phyloP scores from a whole-genome alignment of 345 rosid genomes.

The Populus ilicifolia region DNA sequence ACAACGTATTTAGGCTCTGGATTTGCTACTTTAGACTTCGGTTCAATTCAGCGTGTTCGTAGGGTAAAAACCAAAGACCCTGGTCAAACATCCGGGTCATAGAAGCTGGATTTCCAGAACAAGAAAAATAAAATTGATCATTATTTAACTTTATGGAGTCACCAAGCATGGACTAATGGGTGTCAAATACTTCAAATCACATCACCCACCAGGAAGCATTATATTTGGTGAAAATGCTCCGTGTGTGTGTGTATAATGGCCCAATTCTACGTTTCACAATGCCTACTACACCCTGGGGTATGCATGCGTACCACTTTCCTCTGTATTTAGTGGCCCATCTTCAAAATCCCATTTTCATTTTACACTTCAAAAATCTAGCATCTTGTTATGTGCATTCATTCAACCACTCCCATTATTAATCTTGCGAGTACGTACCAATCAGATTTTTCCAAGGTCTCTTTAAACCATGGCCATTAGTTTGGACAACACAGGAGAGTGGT shows the following conservation, averaged over 20 bases:
- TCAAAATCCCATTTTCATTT: neutral
- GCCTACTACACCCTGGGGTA: neutral
- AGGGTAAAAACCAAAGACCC: too few relatives aligned
- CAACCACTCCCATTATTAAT: neutral
- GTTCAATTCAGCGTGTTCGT: too few relatives aligned
- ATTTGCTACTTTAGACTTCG: too few relatives aligned
- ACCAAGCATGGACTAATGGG: neutral
- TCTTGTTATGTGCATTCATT: neutral
- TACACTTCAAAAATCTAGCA: neutral
- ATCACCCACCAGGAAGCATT: neutral
- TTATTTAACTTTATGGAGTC: neutral
- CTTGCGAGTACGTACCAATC: neutral
- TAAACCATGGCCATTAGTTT: neutral
- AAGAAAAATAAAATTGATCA: neutral
- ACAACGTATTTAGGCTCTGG: accelerated
- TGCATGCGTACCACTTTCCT: conserved; percentile 1
- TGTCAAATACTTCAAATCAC: neutral
- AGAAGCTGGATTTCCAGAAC: neutral
- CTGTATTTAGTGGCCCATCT: neutral
- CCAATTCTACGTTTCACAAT: conserved; percentile 1
- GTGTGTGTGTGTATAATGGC: neutral
- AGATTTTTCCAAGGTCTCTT: neutral
- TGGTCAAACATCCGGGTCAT: neutral
- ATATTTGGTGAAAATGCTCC: neutral
- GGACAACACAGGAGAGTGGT: neutral